Percentiles rank a stretch among this genome's conserved stretches.
phyloP scores from a whole-genome alignment of 352 stramenopile species.

The Pythium brassicae region DNA sequence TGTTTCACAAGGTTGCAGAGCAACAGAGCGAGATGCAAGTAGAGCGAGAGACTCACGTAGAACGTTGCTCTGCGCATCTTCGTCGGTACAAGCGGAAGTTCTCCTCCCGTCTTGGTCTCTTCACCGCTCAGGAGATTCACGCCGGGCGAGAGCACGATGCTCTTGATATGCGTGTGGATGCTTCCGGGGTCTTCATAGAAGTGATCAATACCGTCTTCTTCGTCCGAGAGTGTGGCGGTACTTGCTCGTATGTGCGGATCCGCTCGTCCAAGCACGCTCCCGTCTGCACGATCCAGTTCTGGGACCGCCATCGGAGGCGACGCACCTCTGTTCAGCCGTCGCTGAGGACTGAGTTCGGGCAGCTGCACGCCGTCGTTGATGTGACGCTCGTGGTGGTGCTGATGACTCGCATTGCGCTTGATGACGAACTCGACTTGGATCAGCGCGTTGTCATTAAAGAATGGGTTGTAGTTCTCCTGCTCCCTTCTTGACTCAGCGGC shows the following conservation, averaged over 20 bases:
- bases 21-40: neutral
- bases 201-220: neutral
- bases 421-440: constrained; percentile 16
- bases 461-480: neutral
- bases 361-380: neutral
- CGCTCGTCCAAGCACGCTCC: neutral
- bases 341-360: constrained; percentile 9
- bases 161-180: constrained; percentile 7
- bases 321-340: neutral
- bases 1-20: neutral
- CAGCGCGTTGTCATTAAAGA: constrained; percentile 5
- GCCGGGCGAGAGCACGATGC: constrained; percentile 21
- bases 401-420: neutral
- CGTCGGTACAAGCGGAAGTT: constrained; percentile 20
- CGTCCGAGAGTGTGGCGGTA: neutral
- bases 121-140: constrained; percentile 22
- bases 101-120: constrained; percentile 19
- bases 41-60: constrained; percentile 12
- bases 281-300: neutral
- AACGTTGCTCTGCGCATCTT: constrained; percentile 32
- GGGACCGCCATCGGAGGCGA: too few relatives aligned
- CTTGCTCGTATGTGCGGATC: too few relatives aligned
- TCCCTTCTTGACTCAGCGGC: neutral
- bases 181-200: neutral
- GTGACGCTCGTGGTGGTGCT: neutral